Base-by-base conservation (phyloP, 1,284 basidiomycete genomes). In the Serendipita sp. region DNA sequence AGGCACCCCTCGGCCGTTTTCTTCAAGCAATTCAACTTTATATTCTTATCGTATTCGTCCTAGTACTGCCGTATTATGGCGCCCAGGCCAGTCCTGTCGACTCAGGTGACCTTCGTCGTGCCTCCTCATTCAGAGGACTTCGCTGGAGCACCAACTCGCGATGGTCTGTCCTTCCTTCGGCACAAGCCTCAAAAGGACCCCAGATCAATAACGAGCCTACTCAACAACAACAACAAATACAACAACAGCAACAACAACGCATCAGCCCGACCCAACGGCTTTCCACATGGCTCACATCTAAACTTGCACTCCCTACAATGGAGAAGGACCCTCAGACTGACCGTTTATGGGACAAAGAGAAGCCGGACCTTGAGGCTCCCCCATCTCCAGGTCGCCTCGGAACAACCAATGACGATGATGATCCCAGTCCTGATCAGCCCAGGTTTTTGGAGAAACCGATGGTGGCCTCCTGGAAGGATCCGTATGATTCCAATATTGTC, bases 1-100 rank as follows among this genome's bases (percentile, higher is more conserved):
- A 88, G 71, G 81, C 81, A 8, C 76, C 78, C 5, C 72, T 85
- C 3, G 87, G 86, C n/a, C 82, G 84, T 47, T 81, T 88, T 67
- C 75, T 89, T 63, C 82, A 84, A 67, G 82, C 82, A 15, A 71
- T 83, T 53, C 83, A 85, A 68, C 65, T 84, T n/a, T 88, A 84
- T 68, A 75, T 85, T 61, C 72, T 87, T 26, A 81, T 78, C 68
- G 72, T 79, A 65, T 77, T 85, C 64, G 74, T 85, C 50, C 41
- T 60, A 2, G 30, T 47, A 44, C 30, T 34, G 15, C 15, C 41
- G 10, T 12, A 15, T 10, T n/a, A 26, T 26, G 42, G 6, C n/a
- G 26, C 43, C 6, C n/a, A 44, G 8, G 22, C 29, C 26, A 22
- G 43, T 38, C 38, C 43, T 22, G 44, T 26, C 22, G n/a, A 22